Evolutionary conservation across 805 yeast genomes (phyloP), one percentile per base, ranked within the genome.

Genomic region (Spathaspora boniae): DNA sequence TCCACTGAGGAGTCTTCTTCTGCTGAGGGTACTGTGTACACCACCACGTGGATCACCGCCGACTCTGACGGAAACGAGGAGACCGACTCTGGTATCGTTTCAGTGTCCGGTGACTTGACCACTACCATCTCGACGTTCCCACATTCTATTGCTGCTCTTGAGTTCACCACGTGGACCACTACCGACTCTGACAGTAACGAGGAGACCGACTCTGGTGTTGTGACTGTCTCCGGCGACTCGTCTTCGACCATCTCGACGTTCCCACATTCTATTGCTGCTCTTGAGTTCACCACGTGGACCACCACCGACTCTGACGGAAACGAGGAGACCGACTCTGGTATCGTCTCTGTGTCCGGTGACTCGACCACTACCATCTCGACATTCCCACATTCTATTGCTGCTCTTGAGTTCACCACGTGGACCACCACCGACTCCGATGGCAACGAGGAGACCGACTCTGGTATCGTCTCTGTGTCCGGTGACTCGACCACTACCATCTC

Each of bases 81-180:
- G 11, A 50, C 48, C 15, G 44, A 40, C 7, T 42, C 53, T 16
- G 45, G 45, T n/a, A 45, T 34, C 20, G 50, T 44, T 18, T 25
- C 42, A 25, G 43, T 43, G 5, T 44, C 50, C 22, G 44, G 46
- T 26, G n/a, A n/a, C n/a, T 41, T 29, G 8, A 50, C 51, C 5
- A 42, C 50, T 25, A n/a, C n/a, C n/a, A 34, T 44, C 16, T 40
- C 45, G 30, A 27, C 39, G 4, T 30, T 44, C 37, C 30, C 41
- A 9, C 37, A 14, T 14, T 21, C 41, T 3, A 29, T 19, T 29
- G 25, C 26, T 23, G 42, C 32, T 26, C 34, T 29, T 21, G 30
- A 2, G 30, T 38, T 9, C n/a, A 47, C 52, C 9, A 42, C 50
- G n/a, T 39, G 41, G 33, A 33, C 42, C 3, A 40, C 44, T 14